Evolutionary conservation across 306 rosid species (phyloP).

Genomic region (Malus sylvestris): DNA sequence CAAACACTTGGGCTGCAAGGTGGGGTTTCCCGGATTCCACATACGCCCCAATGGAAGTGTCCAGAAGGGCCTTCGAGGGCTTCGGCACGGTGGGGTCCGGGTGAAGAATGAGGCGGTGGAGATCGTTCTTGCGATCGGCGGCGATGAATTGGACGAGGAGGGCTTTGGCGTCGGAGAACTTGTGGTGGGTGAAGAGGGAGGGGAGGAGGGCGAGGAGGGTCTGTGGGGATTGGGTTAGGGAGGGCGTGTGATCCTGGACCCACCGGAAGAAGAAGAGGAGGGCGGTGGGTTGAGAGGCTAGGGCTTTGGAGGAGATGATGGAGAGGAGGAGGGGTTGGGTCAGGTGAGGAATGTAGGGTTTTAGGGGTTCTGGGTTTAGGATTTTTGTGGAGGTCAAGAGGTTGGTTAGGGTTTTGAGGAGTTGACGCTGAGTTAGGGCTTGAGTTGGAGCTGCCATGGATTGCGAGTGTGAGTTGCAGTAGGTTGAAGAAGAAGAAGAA

Average conservation of each 20-base stretch:
- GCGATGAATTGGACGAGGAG: conserved; percentile 58
- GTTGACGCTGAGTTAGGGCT: not conserved
- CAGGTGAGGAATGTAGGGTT: conserved; percentile 38
- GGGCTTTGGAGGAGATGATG: conserved; percentile 41
- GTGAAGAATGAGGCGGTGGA: conserved; percentile 45
- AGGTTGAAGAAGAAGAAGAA: not conserved
- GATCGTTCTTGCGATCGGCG: conserved; percentile 47
- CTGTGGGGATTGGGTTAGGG: conserved; percentile 36
- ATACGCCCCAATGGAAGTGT: conserved; percentile 67
- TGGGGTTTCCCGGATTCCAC: conserved; percentile 42
- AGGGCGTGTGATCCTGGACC: conserved; percentile 40
- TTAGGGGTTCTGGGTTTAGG: conserved; percentile 16
- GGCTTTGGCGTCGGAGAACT: conserved; percentile 59
- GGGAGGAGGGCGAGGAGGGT: conserved; percentile 63
- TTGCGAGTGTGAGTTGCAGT: not conserved
- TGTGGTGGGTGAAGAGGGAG: conserved; percentile 43
- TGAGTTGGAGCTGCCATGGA: not conserved
- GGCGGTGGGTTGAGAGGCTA: conserved; percentile 29
- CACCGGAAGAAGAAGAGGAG: conserved; percentile 60
- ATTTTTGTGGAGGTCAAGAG: conserved; percentile 18
- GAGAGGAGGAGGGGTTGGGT: conserved; percentile 42
- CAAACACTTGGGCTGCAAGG: conserved; percentile 54
- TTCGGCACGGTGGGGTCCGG: conserved; percentile 22
- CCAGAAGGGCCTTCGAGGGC: conserved; percentile 38
- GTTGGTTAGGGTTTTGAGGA: conserved; percentile 25